Base-by-base conservation (phyloP, 164 flowering plant species). In the Echeveria elegans region DNA sequence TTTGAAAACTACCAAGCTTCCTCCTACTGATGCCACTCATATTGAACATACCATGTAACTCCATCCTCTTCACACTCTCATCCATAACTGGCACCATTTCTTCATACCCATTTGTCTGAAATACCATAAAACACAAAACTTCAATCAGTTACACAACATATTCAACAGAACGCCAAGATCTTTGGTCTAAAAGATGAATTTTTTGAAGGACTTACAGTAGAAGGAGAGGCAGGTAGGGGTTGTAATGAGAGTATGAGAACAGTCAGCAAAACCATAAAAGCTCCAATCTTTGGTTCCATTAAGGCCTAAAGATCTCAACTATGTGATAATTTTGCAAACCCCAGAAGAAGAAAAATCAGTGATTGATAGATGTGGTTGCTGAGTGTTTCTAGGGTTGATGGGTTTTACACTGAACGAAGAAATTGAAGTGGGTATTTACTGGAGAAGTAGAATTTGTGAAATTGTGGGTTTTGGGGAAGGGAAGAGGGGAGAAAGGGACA, bases 1-100 rank as follows among this genome's bases (percentile, higher is more conserved):
- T 79, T 81, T 80, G 83, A 70, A 89, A 92, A 74, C 90, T 83
- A 19, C 89, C 80, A 21, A 86, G 78, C 74, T 72, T 79, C 74
- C 98, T 77, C 62, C 92, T 78, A 10, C 59, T 34, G 45, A 73
- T 84, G 63, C 83, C 89, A 66, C 86, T 83, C 78, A 86, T n/a
- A 83, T 77, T 8, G 71, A 70, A 60, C 75, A 73, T 61, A 31
- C 60, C 60, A 15, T 26, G 60, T 26, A 53, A 6, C 73, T 68
- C 73, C 71, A 70, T 73, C 34, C 36, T 28, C 63, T 71, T 74
- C 38, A 45, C 59, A n/a, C 66, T 80, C 14, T 61, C 69, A 67
- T 76, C 88, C 66, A 80, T 71, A 71, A 82, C 32, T 6, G 97
- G 95, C 80, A 82, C 82, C 90, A 88, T 79, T 32, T 66, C 60